Percentiles rank a stretch among this genome's conserved stretches.
These are phyloP conservation scores for Irpex rosettiformis DNA, from an alignment of 1,284 basidiomycete genomes.

Conservation along the genomic window DNA sequence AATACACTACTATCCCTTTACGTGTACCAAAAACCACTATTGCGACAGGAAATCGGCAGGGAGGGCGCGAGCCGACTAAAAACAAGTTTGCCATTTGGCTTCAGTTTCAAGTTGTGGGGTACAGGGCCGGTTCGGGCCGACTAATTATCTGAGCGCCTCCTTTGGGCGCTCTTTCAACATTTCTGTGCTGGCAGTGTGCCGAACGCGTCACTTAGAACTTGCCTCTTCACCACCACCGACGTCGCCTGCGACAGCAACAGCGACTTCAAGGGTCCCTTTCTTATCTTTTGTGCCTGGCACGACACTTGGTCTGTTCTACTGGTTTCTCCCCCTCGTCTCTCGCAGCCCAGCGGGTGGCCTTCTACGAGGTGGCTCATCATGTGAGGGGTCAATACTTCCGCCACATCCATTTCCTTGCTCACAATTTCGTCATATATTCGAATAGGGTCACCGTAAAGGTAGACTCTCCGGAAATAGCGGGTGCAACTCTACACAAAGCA, in stretches of 20 bases:
- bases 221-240: neutral
- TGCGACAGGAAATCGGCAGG: no score
- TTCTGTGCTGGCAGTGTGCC: neutral
- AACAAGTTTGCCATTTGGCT: no score
- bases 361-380: neutral
- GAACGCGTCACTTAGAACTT: neutral
- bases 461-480: constrained; percentile 82
- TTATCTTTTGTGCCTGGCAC: neutral
- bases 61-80: no score
- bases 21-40: no score
- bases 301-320: neutral
- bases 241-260: neutral
- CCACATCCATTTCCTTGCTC: neutral
- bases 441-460: constrained; percentile 53
- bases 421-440: neutral
- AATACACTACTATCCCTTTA: no score
- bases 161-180: neutral
- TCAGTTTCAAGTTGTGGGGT: neutral
- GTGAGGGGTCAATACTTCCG: neutral
- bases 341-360: neutral
- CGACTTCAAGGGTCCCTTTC: neutral
- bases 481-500: constrained; percentile 76
- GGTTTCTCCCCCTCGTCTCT: neutral
- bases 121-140: neutral
- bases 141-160: neutral